Conservation (phyloP, 2,329 filamentous ascomycete species). For the Eutypella sp. region DNA sequence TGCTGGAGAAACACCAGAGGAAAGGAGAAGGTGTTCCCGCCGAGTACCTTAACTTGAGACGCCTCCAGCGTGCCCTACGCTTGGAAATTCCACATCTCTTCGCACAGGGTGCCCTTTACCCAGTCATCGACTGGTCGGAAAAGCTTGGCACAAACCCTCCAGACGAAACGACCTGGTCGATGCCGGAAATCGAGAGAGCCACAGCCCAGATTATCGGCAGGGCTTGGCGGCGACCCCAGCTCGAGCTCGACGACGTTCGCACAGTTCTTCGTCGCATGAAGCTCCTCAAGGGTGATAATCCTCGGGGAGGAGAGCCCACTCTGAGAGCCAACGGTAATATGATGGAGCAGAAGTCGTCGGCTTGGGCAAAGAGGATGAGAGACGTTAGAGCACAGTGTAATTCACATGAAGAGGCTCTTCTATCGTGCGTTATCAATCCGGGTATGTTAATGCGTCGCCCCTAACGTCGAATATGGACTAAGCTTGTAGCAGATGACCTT, state of each 20-base stretch:
- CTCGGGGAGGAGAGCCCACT: not conserved
- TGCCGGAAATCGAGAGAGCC: not conserved
- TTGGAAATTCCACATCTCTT: not conserved
- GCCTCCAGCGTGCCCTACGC: not conserved
- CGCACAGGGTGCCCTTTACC: not conserved
- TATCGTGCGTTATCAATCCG: not conserved
- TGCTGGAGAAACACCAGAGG: not conserved
- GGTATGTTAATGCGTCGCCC: not conserved
- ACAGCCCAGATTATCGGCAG: not conserved
- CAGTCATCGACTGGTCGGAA: not conserved
- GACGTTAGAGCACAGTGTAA: not conserved
- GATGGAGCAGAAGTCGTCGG: not conserved
- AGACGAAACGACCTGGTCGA: not conserved
- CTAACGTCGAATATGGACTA: not conserved
- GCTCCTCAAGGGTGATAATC: not conserved
- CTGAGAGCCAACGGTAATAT: not conserved
- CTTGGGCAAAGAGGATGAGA: not conserved
- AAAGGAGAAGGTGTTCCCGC: not conserved
- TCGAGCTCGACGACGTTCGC: not conserved
- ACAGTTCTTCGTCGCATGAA: not conserved
- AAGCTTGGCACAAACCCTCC: not conserved
- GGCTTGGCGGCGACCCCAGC: not conserved
- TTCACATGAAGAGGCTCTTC: not conserved
- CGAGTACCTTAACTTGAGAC: not conserved
- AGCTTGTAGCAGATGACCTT: not conserved